Evolutionary conservation across 257 asterid genomes (phyloP).

Genomic region (Ocimum tenuiflorum): DNA sequence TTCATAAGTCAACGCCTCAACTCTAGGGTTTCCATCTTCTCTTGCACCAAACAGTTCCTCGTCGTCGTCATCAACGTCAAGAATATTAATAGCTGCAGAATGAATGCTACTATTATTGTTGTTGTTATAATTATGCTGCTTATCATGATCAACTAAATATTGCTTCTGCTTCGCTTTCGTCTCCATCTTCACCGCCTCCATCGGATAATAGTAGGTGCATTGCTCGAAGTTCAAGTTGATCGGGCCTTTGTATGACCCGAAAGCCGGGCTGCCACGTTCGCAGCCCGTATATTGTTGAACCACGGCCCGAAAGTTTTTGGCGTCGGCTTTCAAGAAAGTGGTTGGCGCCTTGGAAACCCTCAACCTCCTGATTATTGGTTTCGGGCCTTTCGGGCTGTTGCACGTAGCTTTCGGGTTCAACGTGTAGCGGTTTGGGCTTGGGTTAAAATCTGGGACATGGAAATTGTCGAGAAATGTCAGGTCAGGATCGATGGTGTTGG

Average conservation of each 20-base stretch:
- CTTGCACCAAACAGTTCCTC: conserved; percentile 6
- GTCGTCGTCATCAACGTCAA: no score
- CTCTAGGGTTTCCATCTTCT: no score
- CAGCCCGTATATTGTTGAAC: conserved; percentile 67
- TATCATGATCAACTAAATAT: neutral
- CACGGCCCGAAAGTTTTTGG: conserved; percentile 42
- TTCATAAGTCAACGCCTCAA: conserved; percentile 23
- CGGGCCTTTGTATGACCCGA: conserved; percentile 39
- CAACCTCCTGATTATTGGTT: conserved; percentile 23
- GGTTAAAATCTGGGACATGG: neutral
- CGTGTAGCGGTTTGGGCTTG: neutral
- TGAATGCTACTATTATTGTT: no score
- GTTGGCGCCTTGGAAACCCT: conserved; percentile 35
- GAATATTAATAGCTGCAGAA: neutral
- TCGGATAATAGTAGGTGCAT: neutral
- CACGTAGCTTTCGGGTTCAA: conserved; percentile 16
- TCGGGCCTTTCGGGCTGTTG: no score
- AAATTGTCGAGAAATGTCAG: no score
- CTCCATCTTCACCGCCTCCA: no score
- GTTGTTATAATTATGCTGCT: neutral
- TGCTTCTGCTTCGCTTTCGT: neutral
- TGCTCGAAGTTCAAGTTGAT: conserved; percentile 49
- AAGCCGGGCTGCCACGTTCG: conserved; percentile 15
- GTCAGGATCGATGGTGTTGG: conserved; percentile 6
- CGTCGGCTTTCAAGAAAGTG: conserved; percentile 36